These are phyloP conservation scores for Meyerozyma carpophila DNA, from an alignment of 1,139 yeast genomes.

Conservation along the genomic window DNA sequence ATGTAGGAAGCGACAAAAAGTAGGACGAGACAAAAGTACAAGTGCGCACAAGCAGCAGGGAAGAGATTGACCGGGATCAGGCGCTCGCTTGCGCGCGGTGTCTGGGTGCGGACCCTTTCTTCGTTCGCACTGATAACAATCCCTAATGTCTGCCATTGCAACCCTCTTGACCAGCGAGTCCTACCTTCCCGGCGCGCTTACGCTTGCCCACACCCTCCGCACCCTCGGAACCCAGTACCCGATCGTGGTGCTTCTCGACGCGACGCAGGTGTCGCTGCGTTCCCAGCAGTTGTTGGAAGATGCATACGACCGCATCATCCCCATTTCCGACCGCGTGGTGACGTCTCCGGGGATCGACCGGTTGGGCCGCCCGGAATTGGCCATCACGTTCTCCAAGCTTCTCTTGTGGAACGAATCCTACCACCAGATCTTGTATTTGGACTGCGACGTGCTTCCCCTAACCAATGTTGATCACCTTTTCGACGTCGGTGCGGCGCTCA, in stretches of 20 bases:
- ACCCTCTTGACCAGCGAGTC: constrained; percentile 26
- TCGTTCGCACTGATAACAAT: neutral
- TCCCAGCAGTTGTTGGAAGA: constrained; percentile 14
- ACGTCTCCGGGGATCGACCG: constrained; percentile 16
- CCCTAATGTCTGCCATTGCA: constrained; percentile 16
- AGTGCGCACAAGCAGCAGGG: too few species aligned
- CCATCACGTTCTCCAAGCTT: constrained; percentile 23
- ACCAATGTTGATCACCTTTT: constrained; percentile 20
- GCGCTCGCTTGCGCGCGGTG: neutral
- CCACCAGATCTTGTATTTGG: constrained; percentile 23
- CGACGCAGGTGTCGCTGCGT: constrained; percentile 12
- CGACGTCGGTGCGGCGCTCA: constrained; percentile 11
- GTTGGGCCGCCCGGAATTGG: constrained; percentile 24
- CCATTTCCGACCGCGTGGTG: constrained; percentile 17
- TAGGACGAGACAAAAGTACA: neutral
- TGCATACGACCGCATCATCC: constrained; percentile 21
- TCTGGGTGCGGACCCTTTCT: neutral
- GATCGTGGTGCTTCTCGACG: constrained; percentile 19
- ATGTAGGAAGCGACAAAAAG: too few species aligned
- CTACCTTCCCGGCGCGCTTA: constrained; percentile 28
- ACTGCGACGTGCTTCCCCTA: constrained; percentile 26
- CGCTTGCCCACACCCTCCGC: constrained; percentile 20
- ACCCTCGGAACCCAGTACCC: constrained; percentile 14
- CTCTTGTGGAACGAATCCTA: constrained; percentile 24
- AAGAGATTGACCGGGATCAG: too few species aligned